A percentile compares a stretch with the other conserved stretches of the same genome.
These are phyloP conservation scores for Phaffomyces antillensis DNA, from an alignment of 805 yeast genomes.

Conservation along the genomic window DNA sequence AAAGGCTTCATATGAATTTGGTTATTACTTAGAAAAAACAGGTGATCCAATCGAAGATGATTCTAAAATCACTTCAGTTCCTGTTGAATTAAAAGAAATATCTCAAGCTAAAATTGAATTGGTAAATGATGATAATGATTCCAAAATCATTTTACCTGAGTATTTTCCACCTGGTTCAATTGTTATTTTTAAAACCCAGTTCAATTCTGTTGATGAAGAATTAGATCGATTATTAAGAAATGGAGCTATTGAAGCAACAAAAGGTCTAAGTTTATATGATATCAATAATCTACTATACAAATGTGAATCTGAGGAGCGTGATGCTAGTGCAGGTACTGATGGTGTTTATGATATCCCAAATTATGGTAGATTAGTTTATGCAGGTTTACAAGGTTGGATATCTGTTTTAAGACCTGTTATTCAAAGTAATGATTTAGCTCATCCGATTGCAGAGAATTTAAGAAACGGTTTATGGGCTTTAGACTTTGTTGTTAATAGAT, in stretches of 20 bases:
- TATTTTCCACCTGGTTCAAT: constrained; percentile 86
- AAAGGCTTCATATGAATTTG: constrained; percentile 46
- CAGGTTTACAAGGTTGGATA: constrained; percentile 93
- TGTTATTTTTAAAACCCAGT: constrained; percentile 68
- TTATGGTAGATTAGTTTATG: constrained; percentile 68
- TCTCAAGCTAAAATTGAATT: constrained; percentile 40
- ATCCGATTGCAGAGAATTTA: constrained; percentile 74
- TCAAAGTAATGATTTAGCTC: constrained; percentile 68
- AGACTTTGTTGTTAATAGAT: constrained; percentile 61
- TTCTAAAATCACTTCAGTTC: constrained; percentile 51
- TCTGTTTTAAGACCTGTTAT: constrained; percentile 58
- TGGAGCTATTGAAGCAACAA: constrained; percentile 73
- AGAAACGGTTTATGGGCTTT: constrained; percentile 87
- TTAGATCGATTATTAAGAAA: constrained; percentile 61
- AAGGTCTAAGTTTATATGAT: constrained; percentile 53
- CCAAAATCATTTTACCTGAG: constrained; percentile 52
- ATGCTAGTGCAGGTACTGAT: constrained; percentile 59
- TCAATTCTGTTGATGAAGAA: constrained; percentile 55
- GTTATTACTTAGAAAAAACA: constrained; percentile 45
- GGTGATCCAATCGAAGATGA: constrained; percentile 41
- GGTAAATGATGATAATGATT: constrained; percentile 30
- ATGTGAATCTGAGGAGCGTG: constrained; percentile 85
- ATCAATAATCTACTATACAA: constrained; percentile 69
- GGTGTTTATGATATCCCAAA: constrained; percentile 75
- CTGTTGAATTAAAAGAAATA: constrained; percentile 52